A percentile compares a stretch with the other conserved stretches of the same genome.
phyloP scores from a whole-genome alignment of 495 filamentous ascomycete genomes.

The Aspergillus campestris region DNA sequence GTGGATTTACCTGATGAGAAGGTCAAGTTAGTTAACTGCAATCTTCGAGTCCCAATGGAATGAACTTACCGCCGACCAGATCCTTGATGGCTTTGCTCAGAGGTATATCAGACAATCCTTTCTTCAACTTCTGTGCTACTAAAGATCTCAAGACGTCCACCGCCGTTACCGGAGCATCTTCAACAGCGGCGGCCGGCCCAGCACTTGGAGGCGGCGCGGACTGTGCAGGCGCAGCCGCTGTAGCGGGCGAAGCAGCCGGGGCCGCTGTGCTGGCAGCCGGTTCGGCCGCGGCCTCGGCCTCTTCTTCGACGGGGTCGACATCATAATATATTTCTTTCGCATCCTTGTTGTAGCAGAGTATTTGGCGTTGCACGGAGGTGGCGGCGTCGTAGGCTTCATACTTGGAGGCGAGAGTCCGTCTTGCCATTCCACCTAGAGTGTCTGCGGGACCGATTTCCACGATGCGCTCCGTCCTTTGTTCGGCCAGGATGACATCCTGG shows the following conservation, averaged over 20 bases:
- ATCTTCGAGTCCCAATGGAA: not conserved
- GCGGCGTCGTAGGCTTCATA: slow-evolving; percentile 99
- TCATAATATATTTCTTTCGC: slow-evolving; percentile 99
- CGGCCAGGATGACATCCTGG: slow-evolving; percentile 96
- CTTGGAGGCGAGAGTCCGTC: slow-evolving; percentile 89
- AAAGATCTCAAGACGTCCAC: slow-evolving; percentile 83
- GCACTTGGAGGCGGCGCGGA: slow-evolving; percentile 58
- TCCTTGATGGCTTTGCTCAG: slow-evolving; percentile 98
- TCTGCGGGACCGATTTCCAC: slow-evolving; percentile 97
- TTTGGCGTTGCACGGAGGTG: slow-evolving; percentile 89
- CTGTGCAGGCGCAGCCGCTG: slow-evolving; percentile 43
- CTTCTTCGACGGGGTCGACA: slow-evolving; percentile 90
- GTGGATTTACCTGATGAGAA: slow-evolving; percentile 74
- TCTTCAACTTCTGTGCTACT: slow-evolving; percentile 99
- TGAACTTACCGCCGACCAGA: slow-evolving; percentile 80
- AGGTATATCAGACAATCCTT: slow-evolving; percentile 79
- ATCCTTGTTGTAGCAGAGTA: slow-evolving; percentile 99
- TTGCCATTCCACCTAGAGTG: slow-evolving; percentile 97
- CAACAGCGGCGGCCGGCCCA: slow-evolving; percentile 81
- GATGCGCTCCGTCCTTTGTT: slow-evolving; percentile 91
- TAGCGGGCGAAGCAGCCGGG: slow-evolving; percentile 26
- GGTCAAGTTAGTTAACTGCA: not conserved
- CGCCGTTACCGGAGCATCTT: slow-evolving; percentile 78
- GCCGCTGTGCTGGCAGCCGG: slow-evolving; percentile 26
- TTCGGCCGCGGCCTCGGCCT: slow-evolving; percentile 53